Conservation (phyloP, 2,329 filamentous ascomycete genomes). For the Herpotrichia juniperi region DNA sequence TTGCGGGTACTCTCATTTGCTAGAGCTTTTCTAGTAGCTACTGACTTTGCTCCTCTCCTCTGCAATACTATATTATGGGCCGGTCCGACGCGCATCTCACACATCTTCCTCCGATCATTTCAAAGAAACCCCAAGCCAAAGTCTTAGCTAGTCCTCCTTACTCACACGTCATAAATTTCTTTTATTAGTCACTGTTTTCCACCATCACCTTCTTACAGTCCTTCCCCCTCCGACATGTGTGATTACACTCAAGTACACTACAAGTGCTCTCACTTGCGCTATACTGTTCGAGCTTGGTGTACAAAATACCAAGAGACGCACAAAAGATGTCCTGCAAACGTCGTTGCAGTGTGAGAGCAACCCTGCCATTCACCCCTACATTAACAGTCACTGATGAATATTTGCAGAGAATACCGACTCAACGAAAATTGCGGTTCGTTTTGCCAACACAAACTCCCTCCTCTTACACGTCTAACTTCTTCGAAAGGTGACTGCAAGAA, state of each 20-base stretch:
- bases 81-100: conserved; percentile 17
- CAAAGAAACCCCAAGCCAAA: conserved; percentile 7
- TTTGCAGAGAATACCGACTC: conserved; percentile 53
- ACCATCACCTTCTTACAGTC: conserved; percentile 1
- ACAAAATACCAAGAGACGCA: conserved; percentile 60
- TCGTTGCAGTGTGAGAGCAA: conserved; percentile 56
- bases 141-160: conserved; percentile 8
- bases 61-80: conserved; percentile 19
- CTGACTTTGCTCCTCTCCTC: background rate
- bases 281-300: conserved; percentile 63
- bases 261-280: conserved; percentile 61
- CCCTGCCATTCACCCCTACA: background rate
- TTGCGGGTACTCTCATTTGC: conserved; percentile 14
- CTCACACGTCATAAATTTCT: background rate
- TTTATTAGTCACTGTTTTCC: background rate
- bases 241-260: conserved; percentile 66
- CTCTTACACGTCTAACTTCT: conserved; percentile 1
- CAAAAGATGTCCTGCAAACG: conserved; percentile 60
- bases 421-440: conserved; percentile 55
- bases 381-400: conserved; percentile 14
- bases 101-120: conserved; percentile 13
- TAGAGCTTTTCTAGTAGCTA: background rate
- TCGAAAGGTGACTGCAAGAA: conserved; percentile 45
- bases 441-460: background rate
- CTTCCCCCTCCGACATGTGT: conserved; percentile 54